phyloP scores from a whole-genome alignment of 1,284 basidiomycete species.

The Cryptococcus sp. region DNA sequence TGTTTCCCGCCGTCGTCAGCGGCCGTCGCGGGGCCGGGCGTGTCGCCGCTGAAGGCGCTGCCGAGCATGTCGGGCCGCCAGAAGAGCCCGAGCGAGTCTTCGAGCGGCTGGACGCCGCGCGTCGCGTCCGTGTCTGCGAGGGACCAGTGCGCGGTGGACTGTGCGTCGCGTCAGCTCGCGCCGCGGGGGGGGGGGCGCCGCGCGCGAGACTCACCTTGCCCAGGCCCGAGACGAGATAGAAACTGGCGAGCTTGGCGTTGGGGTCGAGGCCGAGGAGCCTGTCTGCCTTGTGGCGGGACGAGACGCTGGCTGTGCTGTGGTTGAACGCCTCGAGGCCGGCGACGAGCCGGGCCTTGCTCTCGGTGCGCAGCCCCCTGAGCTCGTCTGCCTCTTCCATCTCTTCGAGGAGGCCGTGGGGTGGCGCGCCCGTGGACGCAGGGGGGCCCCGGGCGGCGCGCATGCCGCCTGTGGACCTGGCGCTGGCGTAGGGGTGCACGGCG shows the following conservation, averaged over 20 bases:
- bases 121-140: conserved; percentile 84
- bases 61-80: conserved; percentile 93
- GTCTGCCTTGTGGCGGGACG: conserved; percentile 30
- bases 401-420: conserved; percentile 8
- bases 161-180: neutral
- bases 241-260: conserved; percentile 47
- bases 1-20: neutral
- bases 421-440: neutral
- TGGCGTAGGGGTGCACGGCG: neutral
- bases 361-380: conserved; percentile 8
- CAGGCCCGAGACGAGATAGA: conserved; percentile 54
- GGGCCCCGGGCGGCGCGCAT: neutral
- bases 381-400: conserved; percentile 14
- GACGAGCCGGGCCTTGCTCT: conserved; percentile 1
- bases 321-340: conserved; percentile 1
- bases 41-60: conserved; percentile 73
- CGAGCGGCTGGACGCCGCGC: conserved; percentile 74
- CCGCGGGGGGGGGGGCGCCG: neutral
- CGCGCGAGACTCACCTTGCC: conserved; percentile 44
- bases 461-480: neutral
- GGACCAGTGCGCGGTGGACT: conserved; percentile 62
- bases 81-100: conserved; percentile 84
- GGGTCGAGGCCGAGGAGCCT: conserved; percentile 35
- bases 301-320: conserved; percentile 7
- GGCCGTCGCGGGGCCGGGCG: conserved; percentile 13